Percentiles rank a stretch among this genome's conserved stretches.
phyloP scores from a whole-genome alignment of 495 filamentous ascomycete species.

The Sporormia fimetaria region DNA sequence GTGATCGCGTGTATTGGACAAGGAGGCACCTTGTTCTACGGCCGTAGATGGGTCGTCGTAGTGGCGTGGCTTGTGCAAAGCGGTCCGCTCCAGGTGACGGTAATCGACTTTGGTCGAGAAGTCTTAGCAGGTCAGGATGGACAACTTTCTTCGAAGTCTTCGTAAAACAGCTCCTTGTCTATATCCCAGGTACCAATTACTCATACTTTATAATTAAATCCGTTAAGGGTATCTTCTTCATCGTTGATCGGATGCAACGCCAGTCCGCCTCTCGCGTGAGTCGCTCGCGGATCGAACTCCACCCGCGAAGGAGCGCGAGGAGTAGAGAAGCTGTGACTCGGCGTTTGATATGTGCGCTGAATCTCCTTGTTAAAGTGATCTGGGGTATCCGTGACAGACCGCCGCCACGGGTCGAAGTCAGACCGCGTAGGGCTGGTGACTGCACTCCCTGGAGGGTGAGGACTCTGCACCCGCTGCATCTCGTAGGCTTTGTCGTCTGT shows the following conservation, averaged over 20 bases:
- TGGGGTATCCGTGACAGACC: conserved; percentile 29
- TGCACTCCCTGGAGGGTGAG: conserved; percentile 38
- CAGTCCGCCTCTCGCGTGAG: conserved; percentile 31
- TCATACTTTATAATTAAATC: too few relatives aligned
- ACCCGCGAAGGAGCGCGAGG: conserved; percentile 39
- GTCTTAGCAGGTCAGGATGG: too few relatives aligned
- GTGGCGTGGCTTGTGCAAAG: too few relatives aligned
- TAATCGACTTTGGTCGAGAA: too few relatives aligned
- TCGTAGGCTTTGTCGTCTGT: conserved; percentile 64
- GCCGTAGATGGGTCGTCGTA: too few relatives aligned
- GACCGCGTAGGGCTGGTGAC: conserved; percentile 30
- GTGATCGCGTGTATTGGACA: too few relatives aligned
- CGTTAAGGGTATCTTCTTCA: conserved; percentile 19
- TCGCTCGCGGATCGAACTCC: conserved; percentile 34
- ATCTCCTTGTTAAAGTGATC: conserved; percentile 43
- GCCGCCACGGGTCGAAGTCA: conserved; percentile 30
- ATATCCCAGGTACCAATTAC: too few relatives aligned
- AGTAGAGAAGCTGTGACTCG: conserved; percentile 48
- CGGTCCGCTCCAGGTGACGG: too few relatives aligned
- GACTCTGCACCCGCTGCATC: conserved; percentile 48
- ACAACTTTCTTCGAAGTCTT: too few relatives aligned
- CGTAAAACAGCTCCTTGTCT: too few relatives aligned
- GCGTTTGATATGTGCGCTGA: conserved; percentile 40
- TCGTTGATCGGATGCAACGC: conserved; percentile 23
- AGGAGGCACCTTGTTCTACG: too few relatives aligned